These are phyloP conservation scores for Clavispora vitiphila DNA, from an alignment of 805 yeast species.

Conservation along the genomic window DNA sequence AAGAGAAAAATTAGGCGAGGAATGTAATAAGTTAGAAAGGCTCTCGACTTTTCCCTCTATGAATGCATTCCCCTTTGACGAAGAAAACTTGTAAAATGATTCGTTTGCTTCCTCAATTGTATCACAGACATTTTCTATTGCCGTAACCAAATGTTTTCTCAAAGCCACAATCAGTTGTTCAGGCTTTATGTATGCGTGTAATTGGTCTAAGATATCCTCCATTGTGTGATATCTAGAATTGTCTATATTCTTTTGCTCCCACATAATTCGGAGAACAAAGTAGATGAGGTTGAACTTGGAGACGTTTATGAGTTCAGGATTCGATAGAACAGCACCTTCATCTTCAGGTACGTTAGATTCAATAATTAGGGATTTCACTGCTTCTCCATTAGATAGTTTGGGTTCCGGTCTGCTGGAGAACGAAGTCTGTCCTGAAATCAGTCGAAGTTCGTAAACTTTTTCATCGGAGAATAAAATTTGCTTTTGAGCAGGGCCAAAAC, in stretches of 20 bases:
- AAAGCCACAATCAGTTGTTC: constrained; percentile 1
- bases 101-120: constrained; percentile 29
- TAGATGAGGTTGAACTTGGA: constrained; percentile 10
- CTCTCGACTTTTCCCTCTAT: constrained; percentile 34
- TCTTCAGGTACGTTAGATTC: neutral
- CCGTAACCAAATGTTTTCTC: neutral
- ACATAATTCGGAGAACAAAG: constrained; percentile 7
- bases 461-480: constrained; percentile 7
- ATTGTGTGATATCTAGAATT: constrained; percentile 9
- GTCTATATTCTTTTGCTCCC: constrained; percentile 2
- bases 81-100: constrained; percentile 37
- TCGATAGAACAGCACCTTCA: constrained; percentile 8
- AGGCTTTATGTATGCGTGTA: constrained; percentile 1
- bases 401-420: constrained; percentile 12
- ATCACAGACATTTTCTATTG: constrained; percentile 23
- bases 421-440: constrained; percentile 11
- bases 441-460: constrained; percentile 11
- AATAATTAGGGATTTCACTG: constrained; percentile 12
- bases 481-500: neutral
- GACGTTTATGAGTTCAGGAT: constrained; percentile 6
- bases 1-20: constrained; percentile 12
- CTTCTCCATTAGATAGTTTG: constrained; percentile 13
- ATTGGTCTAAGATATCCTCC: constrained; percentile 10
- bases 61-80: constrained; percentile 31
- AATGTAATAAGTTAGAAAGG: constrained; percentile 26